Evolutionary conservation across 2,329 filamentous ascomycete genomes (phyloP).

Genomic region (Fusarium musae): DNA sequence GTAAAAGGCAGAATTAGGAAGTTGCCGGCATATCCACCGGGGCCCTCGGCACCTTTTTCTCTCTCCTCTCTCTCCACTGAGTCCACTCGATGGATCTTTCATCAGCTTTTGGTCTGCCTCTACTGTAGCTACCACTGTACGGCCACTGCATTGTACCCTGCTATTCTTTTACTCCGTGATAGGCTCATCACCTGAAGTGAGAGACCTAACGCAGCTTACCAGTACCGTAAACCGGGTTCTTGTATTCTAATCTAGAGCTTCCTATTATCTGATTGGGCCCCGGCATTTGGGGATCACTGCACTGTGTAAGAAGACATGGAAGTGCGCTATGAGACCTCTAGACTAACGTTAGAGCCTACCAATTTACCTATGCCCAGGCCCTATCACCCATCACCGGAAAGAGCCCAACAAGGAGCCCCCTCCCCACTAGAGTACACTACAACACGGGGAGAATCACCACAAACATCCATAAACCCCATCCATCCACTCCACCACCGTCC

Average conservation of each 20-base stretch:
- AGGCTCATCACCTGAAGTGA: not conserved
- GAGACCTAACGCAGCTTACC: not conserved
- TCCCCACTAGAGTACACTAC: not conserved
- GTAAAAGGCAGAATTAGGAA: slow-evolving; percentile 1
- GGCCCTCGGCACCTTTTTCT: slow-evolving; percentile 4
- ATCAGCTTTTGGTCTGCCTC: not conserved
- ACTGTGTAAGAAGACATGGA: slow-evolving; percentile 20
- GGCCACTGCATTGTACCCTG: not conserved
- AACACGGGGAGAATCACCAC: slow-evolving; percentile 28
- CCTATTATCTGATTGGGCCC: not conserved
- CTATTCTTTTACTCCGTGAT: not conserved
- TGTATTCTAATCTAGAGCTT: not conserved
- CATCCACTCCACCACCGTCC: slow-evolving; percentile 29
- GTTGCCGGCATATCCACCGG: slow-evolving; percentile 17
- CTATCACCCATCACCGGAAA: slow-evolving; percentile 27
- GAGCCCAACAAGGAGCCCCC: slow-evolving; percentile 14
- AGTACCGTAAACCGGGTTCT: slow-evolving; percentile 10
- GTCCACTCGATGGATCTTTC: not conserved
- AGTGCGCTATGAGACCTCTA: not conserved
- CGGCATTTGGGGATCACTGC: slow-evolving; percentile 10
- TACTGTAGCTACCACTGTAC: not conserved
- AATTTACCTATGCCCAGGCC: slow-evolving; percentile 16
- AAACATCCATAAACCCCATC: slow-evolving; percentile 11
- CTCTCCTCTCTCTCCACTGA: not conserved
- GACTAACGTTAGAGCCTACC: not conserved